A percentile compares a stretch with the other conserved stretches of the same genome.
Conservation (phyloP, 1,284 basidiomycete genomes). For the Rhodotorula sp. region DNA sequence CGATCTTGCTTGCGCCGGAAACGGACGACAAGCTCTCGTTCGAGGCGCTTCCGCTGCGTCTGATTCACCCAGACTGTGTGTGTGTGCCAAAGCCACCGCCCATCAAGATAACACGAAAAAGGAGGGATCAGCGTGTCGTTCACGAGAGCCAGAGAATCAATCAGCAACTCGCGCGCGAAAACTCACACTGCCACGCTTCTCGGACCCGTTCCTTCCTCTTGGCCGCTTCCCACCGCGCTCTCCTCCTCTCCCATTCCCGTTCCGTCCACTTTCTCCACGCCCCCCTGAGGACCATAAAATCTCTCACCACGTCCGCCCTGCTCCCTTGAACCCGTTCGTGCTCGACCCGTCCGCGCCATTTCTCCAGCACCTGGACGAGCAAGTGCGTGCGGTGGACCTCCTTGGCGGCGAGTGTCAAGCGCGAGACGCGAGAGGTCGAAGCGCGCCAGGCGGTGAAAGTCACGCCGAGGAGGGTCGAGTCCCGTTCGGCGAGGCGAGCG, state of each 20-base stretch:
- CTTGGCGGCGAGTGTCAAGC: not conserved
- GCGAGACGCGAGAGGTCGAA: not conserved
- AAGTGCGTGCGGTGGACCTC: not conserved
- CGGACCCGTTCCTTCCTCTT: slow-evolving; percentile 3
- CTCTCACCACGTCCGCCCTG: slow-evolving; percentile 22
- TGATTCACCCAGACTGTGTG: slow-evolving; percentile 24
- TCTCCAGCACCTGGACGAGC: not conserved
- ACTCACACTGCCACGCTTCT: slow-evolving; percentile 29
- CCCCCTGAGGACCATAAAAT: slow-evolving; percentile 19
- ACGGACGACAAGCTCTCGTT: not conserved
- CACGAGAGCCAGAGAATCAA: not conserved
- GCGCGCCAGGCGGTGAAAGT: slow-evolving; percentile 8
- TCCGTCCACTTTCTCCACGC: slow-evolving; percentile 20
- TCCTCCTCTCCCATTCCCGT: slow-evolving; percentile 10
- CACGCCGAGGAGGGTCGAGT: not conserved
- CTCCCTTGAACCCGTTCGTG: not conserved
- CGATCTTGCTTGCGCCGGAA: slow-evolving; percentile 1
- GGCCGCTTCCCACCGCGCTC: slow-evolving; percentile 13
- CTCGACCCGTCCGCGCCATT: slow-evolving; percentile 13
- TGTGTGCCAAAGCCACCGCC: too few relatives aligned
- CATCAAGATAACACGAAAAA: too few relatives aligned
- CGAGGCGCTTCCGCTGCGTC: slow-evolving; percentile 8
- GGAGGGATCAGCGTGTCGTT: too few relatives aligned
- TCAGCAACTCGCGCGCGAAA: too few relatives aligned
- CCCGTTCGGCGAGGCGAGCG: not conserved